phyloP scores from a whole-genome alignment of 2,329 filamentous ascomycete genomes.

The Metarhizium robertsii region DNA sequence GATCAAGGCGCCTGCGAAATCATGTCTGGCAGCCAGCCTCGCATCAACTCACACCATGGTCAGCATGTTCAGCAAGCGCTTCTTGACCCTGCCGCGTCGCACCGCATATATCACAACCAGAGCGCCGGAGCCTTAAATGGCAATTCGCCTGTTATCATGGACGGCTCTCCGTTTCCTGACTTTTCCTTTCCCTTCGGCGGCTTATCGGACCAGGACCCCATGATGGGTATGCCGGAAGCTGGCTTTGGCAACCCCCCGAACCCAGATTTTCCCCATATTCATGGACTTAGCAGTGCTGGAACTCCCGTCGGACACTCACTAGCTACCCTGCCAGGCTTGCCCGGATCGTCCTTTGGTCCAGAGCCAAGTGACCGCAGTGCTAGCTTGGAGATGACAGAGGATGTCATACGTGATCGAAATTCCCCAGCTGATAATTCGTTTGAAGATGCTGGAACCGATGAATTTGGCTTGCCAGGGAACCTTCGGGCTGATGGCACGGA shows the following conservation, averaged over 20 bases:
- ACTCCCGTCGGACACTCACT: slow-evolving; percentile 10
- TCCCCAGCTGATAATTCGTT: slow-evolving; percentile 36
- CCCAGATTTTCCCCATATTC: slow-evolving; percentile 27
- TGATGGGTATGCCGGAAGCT: slow-evolving; percentile 20
- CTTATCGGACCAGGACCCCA: slow-evolving; percentile 19
- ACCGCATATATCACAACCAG: slow-evolving; percentile 13
- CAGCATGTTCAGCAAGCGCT: slow-evolving; percentile 20
- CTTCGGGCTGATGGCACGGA: slow-evolving; percentile 44
- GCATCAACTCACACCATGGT: slow-evolving; percentile 18
- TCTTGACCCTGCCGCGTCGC: slow-evolving; percentile 14
- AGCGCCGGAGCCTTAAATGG: slow-evolving; percentile 13
- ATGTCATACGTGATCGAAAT: slow-evolving; percentile 32
- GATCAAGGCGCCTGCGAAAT: slow-evolving; percentile 9
- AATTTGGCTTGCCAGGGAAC: slow-evolving; percentile 44
- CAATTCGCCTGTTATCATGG: slow-evolving; percentile 25
- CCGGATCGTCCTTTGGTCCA: slow-evolving; percentile 15
- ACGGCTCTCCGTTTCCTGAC: slow-evolving; percentile 39
- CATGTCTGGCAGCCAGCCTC: slow-evolving; percentile 21
- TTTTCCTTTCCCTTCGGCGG: slow-evolving; percentile 42
- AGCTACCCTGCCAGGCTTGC: slow-evolving; percentile 9
- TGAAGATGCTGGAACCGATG: slow-evolving; percentile 46
- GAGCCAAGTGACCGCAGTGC: slow-evolving; percentile 15
- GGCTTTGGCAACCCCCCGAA: slow-evolving; percentile 20
- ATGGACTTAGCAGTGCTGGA: slow-evolving; percentile 8
- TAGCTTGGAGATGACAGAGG: slow-evolving; percentile 34